A percentile compares a stretch with the other conserved stretches of the same genome.
phyloP scores from a whole-genome alignment of 176 grass and related monocot genomes.

The Pontederia paniculata region DNA sequence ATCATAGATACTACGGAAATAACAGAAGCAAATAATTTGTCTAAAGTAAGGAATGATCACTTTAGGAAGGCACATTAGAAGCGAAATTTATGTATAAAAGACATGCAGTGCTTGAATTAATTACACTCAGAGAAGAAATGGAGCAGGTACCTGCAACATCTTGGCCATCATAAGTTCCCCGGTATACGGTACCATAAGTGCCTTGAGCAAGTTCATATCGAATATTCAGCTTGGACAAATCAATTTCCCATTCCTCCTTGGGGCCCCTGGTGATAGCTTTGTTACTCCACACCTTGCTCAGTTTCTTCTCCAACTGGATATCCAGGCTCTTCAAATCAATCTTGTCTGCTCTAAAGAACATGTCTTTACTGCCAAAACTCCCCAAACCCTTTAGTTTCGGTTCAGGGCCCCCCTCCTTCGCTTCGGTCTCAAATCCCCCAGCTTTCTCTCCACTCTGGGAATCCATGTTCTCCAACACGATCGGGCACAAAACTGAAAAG shows the following conservation, averaged over 20 bases:
- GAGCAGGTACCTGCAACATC: constrained; percentile 61
- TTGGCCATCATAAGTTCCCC: constrained; percentile 62
- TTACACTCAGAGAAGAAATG: neutral
- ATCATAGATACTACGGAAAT: neutral
- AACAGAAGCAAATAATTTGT: neutral
- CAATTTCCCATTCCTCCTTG: constrained; percentile 83
- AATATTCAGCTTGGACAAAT: constrained; percentile 63
- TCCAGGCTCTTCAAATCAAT: constrained; percentile 79
- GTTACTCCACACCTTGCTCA: constrained; percentile 53
- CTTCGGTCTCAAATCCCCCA: constrained; percentile 1
- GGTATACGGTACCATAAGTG: constrained; percentile 73
- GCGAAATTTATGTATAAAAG: too few species aligned
- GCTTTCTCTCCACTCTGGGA: neutral
- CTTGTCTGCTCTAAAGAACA: constrained; percentile 67
- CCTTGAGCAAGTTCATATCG: constrained; percentile 55
- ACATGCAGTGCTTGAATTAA: too few species aligned
- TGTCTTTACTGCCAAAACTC: constrained; percentile 52
- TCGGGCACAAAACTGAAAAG: neutral
- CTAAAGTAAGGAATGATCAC: too few species aligned
- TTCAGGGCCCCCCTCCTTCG: constrained; percentile 1
- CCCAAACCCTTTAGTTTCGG: constrained; percentile 34
- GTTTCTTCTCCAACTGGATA: constrained; percentile 68
- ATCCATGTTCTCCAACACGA: neutral
- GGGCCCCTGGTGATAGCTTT: constrained; percentile 27
- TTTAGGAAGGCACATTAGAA: too few species aligned